phyloP scores from a whole-genome alignment of 176 grass and related monocot genomes.

The Bolboschoenus planiculmis region DNA sequence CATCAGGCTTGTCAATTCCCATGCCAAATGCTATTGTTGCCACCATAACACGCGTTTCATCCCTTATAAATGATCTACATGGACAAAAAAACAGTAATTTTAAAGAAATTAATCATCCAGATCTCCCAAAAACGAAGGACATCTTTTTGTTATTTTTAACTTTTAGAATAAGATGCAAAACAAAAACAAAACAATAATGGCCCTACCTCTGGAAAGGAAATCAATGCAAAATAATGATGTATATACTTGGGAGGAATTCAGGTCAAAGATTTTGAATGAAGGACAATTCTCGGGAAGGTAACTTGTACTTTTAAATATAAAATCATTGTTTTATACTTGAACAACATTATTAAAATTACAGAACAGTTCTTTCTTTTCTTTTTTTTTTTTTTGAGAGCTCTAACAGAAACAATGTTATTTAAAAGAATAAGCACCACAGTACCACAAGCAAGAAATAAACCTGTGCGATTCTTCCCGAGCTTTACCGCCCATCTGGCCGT shows the following conservation, averaged over 20 bases:
- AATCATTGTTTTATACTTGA: background rate
- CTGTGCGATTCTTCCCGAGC: slow-evolving; percentile 83
- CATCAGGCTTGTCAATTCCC: slow-evolving; percentile 95
- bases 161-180: background rate
- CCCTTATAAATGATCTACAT: slow-evolving; percentile 85
- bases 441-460: slow-evolving; percentile 30
- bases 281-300: background rate
- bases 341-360: background rate
- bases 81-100: slow-evolving; percentile 3
- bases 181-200: background rate
- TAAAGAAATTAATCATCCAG: background rate
- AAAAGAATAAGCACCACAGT: background rate
- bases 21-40: slow-evolving; percentile 97
- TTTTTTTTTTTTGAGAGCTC: background rate
- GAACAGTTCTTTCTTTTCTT: background rate
- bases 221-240: background rate
- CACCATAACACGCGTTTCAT: slow-evolving; percentile 80
- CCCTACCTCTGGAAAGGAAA: background rate
- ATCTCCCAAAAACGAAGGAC: background rate
- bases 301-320: background rate
- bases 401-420: background rate
- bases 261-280: background rate
- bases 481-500: slow-evolving; percentile 71
- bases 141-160: background rate
- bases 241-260: background rate